Evolutionary conservation across 1,139 yeast genomes (phyloP), one percentile per base, ranked within the genome.

Genomic region (Trichomonascaceae sp.): DNA sequence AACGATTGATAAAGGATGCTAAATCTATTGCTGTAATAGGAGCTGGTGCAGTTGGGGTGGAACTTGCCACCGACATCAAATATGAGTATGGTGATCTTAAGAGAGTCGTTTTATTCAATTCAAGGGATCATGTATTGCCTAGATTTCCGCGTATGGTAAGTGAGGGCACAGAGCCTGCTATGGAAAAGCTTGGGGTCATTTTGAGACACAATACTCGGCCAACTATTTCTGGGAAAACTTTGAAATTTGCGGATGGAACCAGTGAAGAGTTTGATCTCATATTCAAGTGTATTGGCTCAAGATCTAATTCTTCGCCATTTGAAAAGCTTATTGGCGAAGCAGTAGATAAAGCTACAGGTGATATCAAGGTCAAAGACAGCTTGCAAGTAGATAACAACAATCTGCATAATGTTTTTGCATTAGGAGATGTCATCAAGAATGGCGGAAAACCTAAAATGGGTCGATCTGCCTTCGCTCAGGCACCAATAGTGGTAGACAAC

Each of bases 31-130:
- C 64, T n/a, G 56, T 61, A 18, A 54, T 60, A 17, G 64, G 64
- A 9, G 63, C 64, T 15, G 64, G 64, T 15, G 64, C 62, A 20
- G 63, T 58, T 8, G 64, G 64, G 15, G 63, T 61, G 13, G 64
- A 61, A 49, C 56, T 61, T 39, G 64, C 64, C 15, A 58, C 60
- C 24, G 64, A 61, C 43, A 60, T 61, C 45, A 61, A 58, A 30
- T 59, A 55, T 52, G 55, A 56, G 48, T 61, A 60, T 43, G 60
- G 60, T 2, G 47, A 47, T 38, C 50, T 47, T 6, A 61, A 61
- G 52, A 45, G 54, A 24, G 61, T 58, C 7, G 49, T 36, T 17
- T 45, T 58, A n/a, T 58, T 41, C 48, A 51, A 50, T 45, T 61
- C 55, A 10, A 55, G 60, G 15, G 51, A 43, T 41, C 54, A 48